Base-by-base conservation (phyloP, 345 rosid species). In the Firmiana major region DNA sequence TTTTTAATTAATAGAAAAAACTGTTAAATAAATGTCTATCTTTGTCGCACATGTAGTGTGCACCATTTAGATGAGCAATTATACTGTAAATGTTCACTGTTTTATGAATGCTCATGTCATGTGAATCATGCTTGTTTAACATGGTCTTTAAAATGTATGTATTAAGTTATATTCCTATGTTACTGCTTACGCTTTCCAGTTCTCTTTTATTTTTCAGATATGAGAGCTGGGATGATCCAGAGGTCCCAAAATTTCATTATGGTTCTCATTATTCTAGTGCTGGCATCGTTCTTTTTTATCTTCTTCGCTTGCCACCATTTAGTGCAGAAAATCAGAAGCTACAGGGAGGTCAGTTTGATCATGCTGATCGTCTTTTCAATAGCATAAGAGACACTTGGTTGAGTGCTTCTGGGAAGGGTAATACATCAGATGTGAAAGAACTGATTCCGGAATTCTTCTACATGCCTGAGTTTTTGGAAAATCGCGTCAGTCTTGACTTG, bases 221-320 rank as follows among this genome's bases (percentile, higher is more conserved):
- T 69, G 97, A 93, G 83, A 91, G 95, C 85, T 96, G 98, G 98
- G 99, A 96, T 89, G 99, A 96, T 80, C 99, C 98, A 5, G 98
- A 93, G 86, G 97, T 96, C 79, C 99, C 99, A n/a, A 93, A 96
- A 76, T 96, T 96, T 78, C 99, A 96, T 88, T 96, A 96, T 51
- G 99, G 99, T 72, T 93, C 98, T 88, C 99, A 96, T 87, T 96
- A 96, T 87, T 96, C 99, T 65, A 96, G 99, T 87, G 99, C 99
- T 81, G 99, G 99, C 75, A 93, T 93, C 82, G 98, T 96, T 79
- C 94, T 96, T 43, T 93, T 96, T 86, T 96, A 93, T 85, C 99
- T 96, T 84, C 87, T 96, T 73, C 99, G 99, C 71, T 83, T 96
- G 79, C 98, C 98, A 53, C 99, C 99, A 73, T 96, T 93, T 84